Evolutionary conservation across 1,284 basidiomycete genomes (phyloP), one percentile per base, ranked within the genome.

Genomic region (Trametes polyzona): DNA sequence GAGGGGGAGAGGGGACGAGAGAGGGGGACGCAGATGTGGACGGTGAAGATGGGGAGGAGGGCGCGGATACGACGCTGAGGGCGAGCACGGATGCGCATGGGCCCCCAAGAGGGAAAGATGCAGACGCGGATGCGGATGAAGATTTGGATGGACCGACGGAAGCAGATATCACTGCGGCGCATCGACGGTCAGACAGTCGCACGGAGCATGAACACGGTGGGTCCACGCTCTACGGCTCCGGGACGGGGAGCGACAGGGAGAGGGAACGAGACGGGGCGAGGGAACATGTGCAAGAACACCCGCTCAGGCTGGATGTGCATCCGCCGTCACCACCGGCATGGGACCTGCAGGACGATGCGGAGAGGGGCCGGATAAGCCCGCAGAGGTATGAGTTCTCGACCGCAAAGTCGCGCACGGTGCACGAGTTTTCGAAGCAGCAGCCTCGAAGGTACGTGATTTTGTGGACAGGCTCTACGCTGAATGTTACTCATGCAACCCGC

Each of bases 291-390:
- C 61, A 61, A 35, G 62, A 64, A 33, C 71, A 71, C 58, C 70
- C 70, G 40, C 62, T 78, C 41, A 64, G 68, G 24, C 65, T 74
- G 47, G 69, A 73, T 51, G 65, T 71, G 32, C 77, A 78, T 52
- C 68, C 77, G 21, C 71, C 77, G 21, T 79, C 83, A 24, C 82
- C 84, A 19, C 80, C 81, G 59, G 80, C 80, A 21, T 88, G 87
- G 86, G 87, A 87, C 47, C 70, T 78, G 50, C 52, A 57, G 21
- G 47, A 52, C 43, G 43, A 52, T 17, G 51, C 32, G 26, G 53
- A 53, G 55, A 47, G 58, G 33, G 50, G 57, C 43, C 48, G 59
- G 52, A 36, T 44, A 23, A 63, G 61, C 47, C 61, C 62, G 39
- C 57, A 57, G 47, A 5, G 59, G 47, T 61, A 54, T 44, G 52